These are phyloP conservation scores for Gossypium ekmanianum DNA, from an alignment of 345 rosid genomes.

Conservation along the genomic window DNA sequence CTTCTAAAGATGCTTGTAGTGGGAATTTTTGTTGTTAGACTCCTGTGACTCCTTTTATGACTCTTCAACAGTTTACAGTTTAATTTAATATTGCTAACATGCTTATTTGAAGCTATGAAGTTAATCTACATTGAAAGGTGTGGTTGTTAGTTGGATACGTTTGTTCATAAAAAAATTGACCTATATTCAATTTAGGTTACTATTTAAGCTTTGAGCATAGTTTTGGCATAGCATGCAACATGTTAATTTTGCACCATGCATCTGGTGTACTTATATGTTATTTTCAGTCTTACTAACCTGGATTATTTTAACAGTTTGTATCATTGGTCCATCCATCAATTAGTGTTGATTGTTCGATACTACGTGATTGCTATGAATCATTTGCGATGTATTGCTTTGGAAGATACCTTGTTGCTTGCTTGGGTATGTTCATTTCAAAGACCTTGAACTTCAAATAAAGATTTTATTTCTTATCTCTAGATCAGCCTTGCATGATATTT, in stretches of 20 bases:
- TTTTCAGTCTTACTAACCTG: constrained; percentile 11
- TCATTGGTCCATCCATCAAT: constrained; percentile 86
- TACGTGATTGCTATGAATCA: constrained; percentile 97
- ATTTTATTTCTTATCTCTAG: neutral
- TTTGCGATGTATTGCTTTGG: constrained; percentile 99
- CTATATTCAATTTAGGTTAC: neutral
- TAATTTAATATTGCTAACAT: neutral
- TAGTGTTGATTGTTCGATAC: constrained; percentile 77
- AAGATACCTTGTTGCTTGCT: constrained; percentile 95
- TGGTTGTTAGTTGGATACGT: neutral
- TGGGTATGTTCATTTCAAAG: neutral
- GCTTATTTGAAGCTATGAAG: neutral
- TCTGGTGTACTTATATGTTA: neutral
- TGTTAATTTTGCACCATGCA: neutral
- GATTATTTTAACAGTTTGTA: constrained; percentile 53
- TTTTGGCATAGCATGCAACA: neutral
- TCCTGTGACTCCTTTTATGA: neutral
- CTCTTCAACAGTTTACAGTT: neutral
- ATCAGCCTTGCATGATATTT: neutral
- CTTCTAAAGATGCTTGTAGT: neutral
- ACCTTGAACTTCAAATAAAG: neutral
- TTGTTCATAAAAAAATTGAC: neutral
- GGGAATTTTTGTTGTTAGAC: neutral
- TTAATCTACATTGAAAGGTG: neutral
- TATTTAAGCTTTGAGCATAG: neutral